Percentiles rank a stretch among this genome's conserved stretches.
phyloP scores from a whole-genome alignment of 2,329 filamentous ascomycete genomes.

The Aspergillus ruber region DNA sequence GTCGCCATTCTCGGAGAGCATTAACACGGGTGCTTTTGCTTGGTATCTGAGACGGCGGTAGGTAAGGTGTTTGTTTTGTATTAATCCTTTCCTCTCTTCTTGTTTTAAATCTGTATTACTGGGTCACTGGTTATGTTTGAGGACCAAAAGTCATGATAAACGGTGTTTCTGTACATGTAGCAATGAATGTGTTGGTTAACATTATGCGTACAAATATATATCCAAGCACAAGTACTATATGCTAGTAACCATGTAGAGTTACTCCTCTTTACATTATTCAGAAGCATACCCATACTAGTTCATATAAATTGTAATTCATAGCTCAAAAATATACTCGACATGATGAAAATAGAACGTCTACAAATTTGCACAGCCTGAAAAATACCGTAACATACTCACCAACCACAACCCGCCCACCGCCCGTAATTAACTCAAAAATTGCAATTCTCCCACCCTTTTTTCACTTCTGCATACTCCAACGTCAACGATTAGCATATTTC shows the following conservation, averaged over 20 bases:
- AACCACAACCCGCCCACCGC: not conserved
- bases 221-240: too few relatives aligned
- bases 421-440: not conserved
- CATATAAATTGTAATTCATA: too few relatives aligned
- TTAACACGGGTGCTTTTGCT: slow-evolving; percentile 78
- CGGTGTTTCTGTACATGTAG: too few relatives aligned
- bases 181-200: too few relatives aligned
- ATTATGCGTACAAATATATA: too few relatives aligned
- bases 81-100: slow-evolving; percentile 6
- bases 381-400: slow-evolving; percentile 21
- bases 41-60: slow-evolving; percentile 87
- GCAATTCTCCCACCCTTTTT: not conserved
- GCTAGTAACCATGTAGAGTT: too few relatives aligned
- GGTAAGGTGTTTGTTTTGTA: slow-evolving; percentile 13
- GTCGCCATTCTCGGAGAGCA: slow-evolving; percentile 65
- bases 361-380: slow-evolving; percentile 5
- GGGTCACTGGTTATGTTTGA: slow-evolving; percentile 11
- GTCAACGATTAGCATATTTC: not conserved
- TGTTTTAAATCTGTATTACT: slow-evolving; percentile 27
- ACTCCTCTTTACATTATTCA: too few relatives aligned
- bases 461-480: not conserved
- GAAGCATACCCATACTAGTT: too few relatives aligned
- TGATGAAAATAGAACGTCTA: too few relatives aligned
- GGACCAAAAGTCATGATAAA: too few relatives aligned
- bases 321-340: too few relatives aligned